Percentiles rank a stretch among this genome's conserved stretches.
Evolutionary conservation across 2,329 filamentous ascomycete genomes (phyloP).

Genomic region (Lanzia echinophila): DNA sequence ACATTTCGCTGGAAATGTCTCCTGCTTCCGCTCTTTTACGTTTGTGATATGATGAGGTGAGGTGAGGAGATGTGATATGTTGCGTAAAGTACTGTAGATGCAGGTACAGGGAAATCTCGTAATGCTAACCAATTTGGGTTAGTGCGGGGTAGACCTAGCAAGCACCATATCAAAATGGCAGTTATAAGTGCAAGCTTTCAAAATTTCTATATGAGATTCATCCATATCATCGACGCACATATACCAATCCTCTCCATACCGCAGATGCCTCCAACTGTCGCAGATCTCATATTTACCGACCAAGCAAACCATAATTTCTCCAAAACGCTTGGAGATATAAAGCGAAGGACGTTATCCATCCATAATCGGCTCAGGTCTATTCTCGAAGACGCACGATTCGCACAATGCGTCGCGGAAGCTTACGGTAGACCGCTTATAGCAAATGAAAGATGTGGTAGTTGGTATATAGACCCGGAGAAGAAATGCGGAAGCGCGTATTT

Average conservation of each 20-base stretch:
- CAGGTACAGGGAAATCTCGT: too few species aligned
- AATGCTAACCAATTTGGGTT: not conserved
- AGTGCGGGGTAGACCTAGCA: not conserved
- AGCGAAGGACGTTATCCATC: conserved; percentile 69
- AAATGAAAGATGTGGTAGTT: conserved; percentile 93
- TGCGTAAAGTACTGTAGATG: too few species aligned
- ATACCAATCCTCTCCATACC: too few species aligned
- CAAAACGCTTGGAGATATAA: conserved; percentile 62
- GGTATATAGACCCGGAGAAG: conserved; percentile 67
- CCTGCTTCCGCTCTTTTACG: too few species aligned
- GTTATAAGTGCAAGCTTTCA: not conserved
- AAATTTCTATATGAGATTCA: not conserved
- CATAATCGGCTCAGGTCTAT: conserved; percentile 80
- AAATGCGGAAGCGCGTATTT: conserved; percentile 82
- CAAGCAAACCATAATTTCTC: conserved; percentile 59
- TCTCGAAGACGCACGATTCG: conserved; percentile 67
- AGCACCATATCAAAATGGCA: not conserved
- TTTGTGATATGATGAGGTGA: too few species aligned
- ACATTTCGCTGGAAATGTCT: too few species aligned
- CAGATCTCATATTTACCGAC: conserved; percentile 36
- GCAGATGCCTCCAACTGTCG: conserved; percentile 38
- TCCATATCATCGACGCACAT: not conserved
- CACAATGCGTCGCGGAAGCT: conserved; percentile 50
- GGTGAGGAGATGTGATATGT: too few species aligned
- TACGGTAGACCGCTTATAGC: conserved; percentile 67